phyloP scores from a whole-genome alignment of 495 filamentous ascomycete genomes.

The Cenococcum geophilum region DNA sequence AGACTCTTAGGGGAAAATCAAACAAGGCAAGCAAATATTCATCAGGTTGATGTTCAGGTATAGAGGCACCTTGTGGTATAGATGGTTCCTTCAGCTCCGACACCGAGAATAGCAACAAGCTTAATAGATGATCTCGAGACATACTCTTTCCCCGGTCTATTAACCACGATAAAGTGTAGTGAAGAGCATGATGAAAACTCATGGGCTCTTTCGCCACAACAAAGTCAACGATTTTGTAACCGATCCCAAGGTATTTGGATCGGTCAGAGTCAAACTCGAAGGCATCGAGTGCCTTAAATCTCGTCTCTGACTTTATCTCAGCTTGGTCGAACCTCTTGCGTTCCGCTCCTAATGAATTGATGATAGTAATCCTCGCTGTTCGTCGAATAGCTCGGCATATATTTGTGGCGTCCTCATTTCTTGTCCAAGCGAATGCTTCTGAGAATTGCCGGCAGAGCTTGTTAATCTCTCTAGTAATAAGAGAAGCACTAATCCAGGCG shows the following conservation, averaged over 20 bases:
- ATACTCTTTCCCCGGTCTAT: slow-evolving; percentile 82
- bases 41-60: slow-evolving; percentile 47
- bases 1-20: slow-evolving; percentile 87
- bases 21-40: slow-evolving; percentile 83
- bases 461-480: slow-evolving; percentile 93
- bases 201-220: slow-evolving; percentile 81
- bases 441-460: slow-evolving; percentile 80
- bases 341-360: slow-evolving; percentile 85
- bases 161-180: slow-evolving; percentile 97
- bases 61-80: slow-evolving; percentile 44
- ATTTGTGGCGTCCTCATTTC: slow-evolving; percentile 48
- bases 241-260: slow-evolving; percentile 20
- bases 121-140: slow-evolving; percentile 55
- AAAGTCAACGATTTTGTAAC: slow-evolving; percentile 71
- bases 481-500: slow-evolving; percentile 91
- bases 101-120: slow-evolving; percentile 56
- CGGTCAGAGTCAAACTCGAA: slow-evolving; percentile 71
- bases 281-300: slow-evolving; percentile 67
- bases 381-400: slow-evolving; percentile 67
- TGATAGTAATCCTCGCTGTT: slow-evolving; percentile 68
- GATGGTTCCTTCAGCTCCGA: slow-evolving; percentile 55
- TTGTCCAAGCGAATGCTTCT: slow-evolving; percentile 68
- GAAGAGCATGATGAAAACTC: slow-evolving; percentile 95
- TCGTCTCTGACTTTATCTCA: slow-evolving; percentile 77
- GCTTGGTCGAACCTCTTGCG: slow-evolving; percentile 76